Evolutionary conservation across 441 rosid genomes (phyloP).

Genomic region (Gossypium aridum): DNA sequence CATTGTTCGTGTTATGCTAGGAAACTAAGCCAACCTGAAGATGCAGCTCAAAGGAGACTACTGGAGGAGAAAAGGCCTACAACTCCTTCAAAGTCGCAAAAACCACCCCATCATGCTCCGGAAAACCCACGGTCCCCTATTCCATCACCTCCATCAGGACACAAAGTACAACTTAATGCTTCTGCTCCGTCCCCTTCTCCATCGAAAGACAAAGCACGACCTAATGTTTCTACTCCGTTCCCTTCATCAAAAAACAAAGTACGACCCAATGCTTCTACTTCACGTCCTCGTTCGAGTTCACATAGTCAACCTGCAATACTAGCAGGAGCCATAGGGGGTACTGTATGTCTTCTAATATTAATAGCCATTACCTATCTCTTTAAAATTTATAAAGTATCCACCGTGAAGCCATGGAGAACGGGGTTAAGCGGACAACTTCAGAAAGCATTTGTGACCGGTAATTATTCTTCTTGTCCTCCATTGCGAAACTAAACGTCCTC

Average conservation of each 20-base stretch:
- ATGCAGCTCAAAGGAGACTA: conserved; percentile 33
- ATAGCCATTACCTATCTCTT: conserved; percentile 23
- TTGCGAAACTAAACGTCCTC: not conserved
- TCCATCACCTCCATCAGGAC: not conserved
- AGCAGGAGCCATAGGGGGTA: conserved; percentile 26
- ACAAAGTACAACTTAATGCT: not conserved
- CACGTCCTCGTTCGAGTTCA: conserved; percentile 14
- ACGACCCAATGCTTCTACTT: not conserved
- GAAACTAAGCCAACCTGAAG: conserved; percentile 22
- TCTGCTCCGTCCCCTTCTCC: conserved; percentile 4
- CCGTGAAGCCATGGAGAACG: conserved; percentile 69
- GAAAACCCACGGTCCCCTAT: conserved; percentile 2
- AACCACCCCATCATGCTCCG: not conserved
- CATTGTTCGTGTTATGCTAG: conserved; percentile 17
- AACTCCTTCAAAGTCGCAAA: not conserved
- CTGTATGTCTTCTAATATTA: conserved; percentile 21
- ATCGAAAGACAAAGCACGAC: not conserved
- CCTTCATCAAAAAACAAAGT: not conserved
- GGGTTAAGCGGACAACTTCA: conserved; percentile 71
- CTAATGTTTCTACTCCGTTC: not conserved
- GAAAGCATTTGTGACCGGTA: conserved; percentile 60
- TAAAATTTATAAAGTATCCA: conserved; percentile 25
- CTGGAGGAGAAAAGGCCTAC: conserved; percentile 10
- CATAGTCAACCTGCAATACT: not conserved
- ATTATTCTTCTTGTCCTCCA: conserved; percentile 9